Evolutionary conservation across 176 grass and related monocot genomes (phyloP).

Genomic region (Aegilops umbellulata): DNA sequence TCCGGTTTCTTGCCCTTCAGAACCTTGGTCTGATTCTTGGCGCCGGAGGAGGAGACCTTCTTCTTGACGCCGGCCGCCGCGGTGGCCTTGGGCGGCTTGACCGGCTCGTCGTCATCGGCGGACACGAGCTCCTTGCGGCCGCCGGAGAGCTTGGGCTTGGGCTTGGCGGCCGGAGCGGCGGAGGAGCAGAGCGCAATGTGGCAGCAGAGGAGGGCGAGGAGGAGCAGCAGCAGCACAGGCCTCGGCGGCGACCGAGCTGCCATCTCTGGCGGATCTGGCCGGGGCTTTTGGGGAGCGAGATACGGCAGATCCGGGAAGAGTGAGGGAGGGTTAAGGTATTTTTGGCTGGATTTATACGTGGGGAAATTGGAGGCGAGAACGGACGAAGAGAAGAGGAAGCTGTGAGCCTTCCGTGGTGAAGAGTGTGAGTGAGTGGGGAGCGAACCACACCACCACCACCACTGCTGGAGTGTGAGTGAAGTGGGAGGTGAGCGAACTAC

Average conservation of each 20-base stretch:
- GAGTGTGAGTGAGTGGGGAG: background rate
- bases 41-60: slow-evolving; percentile 34
- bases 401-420: background rate
- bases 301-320: slow-evolving; percentile 31
- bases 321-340: slow-evolving; percentile 39
- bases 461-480: too few relatives aligned
- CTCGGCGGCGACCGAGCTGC: slow-evolving; percentile 24
- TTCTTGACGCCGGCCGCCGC: slow-evolving; percentile 34
- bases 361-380: background rate
- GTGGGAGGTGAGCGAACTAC: too few relatives aligned
- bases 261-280: slow-evolving; percentile 27
- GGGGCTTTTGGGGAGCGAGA: background rate
- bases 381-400: background rate
- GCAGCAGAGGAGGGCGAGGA: slow-evolving; percentile 58
- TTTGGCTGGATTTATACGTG: slow-evolving; percentile 16
- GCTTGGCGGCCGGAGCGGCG: slow-evolving; percentile 10
- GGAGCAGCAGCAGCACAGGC: slow-evolving; percentile 24
- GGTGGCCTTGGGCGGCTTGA: slow-evolving; percentile 16
- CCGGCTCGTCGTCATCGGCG: background rate
- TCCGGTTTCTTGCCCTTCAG: slow-evolving; percentile 67
- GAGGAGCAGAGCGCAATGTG: slow-evolving; percentile 54
- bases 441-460: background rate
- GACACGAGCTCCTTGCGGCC: slow-evolving; percentile 41
- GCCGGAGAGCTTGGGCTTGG: slow-evolving; percentile 38
- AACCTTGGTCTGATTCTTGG: slow-evolving; percentile 71